phyloP scores from a whole-genome alignment of 768 basidiomycete species.

The Rubroboletus satanas region DNA sequence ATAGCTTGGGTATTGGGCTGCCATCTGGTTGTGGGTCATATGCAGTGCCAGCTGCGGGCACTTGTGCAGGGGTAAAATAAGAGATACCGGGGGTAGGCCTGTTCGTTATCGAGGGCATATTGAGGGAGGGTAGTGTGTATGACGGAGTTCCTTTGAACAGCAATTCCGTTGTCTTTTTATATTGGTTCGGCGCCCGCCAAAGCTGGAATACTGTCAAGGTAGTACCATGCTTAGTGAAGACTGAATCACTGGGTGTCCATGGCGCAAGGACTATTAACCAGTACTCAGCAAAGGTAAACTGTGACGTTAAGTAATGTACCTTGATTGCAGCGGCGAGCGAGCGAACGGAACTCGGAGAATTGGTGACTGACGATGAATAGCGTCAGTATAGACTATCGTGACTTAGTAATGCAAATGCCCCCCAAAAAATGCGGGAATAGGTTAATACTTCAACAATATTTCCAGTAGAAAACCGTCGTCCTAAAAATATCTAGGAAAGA shows the following conservation, averaged over 20 bases:
- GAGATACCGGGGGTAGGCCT: conserved; percentile 39
- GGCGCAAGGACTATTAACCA: not conserved
- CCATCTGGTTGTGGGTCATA: conserved; percentile 38
- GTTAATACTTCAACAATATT: not conserved
- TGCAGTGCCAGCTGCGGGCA: conserved; percentile 43
- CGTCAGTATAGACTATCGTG: not conserved
- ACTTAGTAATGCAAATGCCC: no score
- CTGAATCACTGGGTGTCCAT: not conserved
- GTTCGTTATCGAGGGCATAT: conserved; percentile 28
- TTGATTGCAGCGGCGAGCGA: not conserved
- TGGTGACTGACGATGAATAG: not conserved
- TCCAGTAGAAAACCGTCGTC: not conserved
- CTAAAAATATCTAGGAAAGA: not conserved
- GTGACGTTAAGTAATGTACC: not conserved
- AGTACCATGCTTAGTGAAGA: not conserved
- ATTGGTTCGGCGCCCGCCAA: not conserved
- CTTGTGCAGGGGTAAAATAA: conserved; percentile 47
- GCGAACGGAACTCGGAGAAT: not conserved
- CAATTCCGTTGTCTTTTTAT: conserved; percentile 1
- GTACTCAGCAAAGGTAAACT: not conserved
- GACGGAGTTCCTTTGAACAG: not conserved
- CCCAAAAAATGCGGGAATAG: not conserved
- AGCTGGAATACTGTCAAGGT: not conserved
- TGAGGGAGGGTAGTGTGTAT: not conserved
- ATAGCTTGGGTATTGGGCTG: conserved; percentile 41